These are phyloP conservation scores for Naumovozyma castellii DNA, from an alignment of 805 yeast genomes.

Conservation along the genomic window DNA sequence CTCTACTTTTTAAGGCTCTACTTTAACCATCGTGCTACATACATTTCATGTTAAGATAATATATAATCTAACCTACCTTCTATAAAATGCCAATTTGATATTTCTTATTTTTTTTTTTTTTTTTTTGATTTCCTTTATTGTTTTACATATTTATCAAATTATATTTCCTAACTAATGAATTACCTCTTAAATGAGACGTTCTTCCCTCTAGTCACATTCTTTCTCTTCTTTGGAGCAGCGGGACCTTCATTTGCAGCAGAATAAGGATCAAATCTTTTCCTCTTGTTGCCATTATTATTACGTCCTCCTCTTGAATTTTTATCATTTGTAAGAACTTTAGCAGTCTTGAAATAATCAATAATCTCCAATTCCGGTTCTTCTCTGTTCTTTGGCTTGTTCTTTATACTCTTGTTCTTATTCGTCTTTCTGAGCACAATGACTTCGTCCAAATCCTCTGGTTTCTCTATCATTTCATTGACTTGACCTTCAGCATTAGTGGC, in stretches of 20 bases:
- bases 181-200: conserved; percentile 25
- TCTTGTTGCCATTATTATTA: conserved; percentile 22
- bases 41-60: too few species aligned
- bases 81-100: too few species aligned
- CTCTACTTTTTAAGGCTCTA: too few species aligned
- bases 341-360: conserved; percentile 39
- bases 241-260: conserved; percentile 41
- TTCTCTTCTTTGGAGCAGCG: conserved; percentile 39
- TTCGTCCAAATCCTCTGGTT: conserved; percentile 28
- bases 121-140: too few species aligned
- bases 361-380: conserved; percentile 15
- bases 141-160: too few species aligned
- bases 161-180: conserved; percentile 1
- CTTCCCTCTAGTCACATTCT: conserved; percentile 17
- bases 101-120: too few species aligned
- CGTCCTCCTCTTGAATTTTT: conserved; percentile 5
- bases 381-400: conserved; percentile 1
- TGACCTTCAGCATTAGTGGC: conserved; percentile 2
- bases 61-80: too few species aligned
- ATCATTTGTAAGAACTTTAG: conserved; percentile 32
- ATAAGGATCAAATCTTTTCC: conserved; percentile 55
- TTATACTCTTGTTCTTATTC: conserved; percentile 8
- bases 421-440: conserved; percentile 33
- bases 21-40: too few species aligned
- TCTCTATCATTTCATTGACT: conserved; percentile 1